Base-by-base conservation (phyloP, 768 basidiomycete genomes). In the Suillus lakei region DNA sequence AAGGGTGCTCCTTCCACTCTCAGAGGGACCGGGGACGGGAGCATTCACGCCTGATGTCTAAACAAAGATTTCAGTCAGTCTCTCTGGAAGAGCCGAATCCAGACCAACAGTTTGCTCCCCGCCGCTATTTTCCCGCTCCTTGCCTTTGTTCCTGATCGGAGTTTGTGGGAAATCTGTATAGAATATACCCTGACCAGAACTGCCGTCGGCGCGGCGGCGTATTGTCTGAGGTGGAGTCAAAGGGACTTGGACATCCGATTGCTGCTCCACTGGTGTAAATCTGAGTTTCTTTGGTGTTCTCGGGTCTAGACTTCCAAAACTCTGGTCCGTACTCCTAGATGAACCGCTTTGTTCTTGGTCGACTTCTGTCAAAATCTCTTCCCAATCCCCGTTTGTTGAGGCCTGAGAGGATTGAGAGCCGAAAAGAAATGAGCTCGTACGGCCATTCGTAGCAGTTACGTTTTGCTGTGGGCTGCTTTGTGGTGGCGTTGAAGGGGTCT, bases 101-200 rank as follows among this genome's bases (percentile, higher is more conserved):
- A 67, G 46, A 64, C 72, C 56, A n/a, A 73, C 71, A 60, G 51
- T 48, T 32, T n/a, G 32, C 4, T 68, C 66, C 64, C 60, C 63
- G 8, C 38, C 28, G 9, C 23, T 9, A 15, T 38, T 56, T 1
- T 70, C 72, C 21, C 72, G 67, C 61, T 65, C 66, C 51, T 77
- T 76, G 12, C 74, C 75, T 60, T 73, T 77, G 58, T 23, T 30
- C 41, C 66, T 65, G 10, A 74, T 76, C 3, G 71, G 74, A 26
- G 69, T 75, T 55, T 54, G 51, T 2, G 68, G 72, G 28, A 41
- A 59, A 21, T 59, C 39, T 41, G 58, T 18, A 41, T 43, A 26
- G 1, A 7, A 30, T 28, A 3, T 30, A 13, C 67, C 64, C 3
- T 64, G 66, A 39, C 48, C 63, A 1, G 50, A 28, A 23, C 10